A percentile compares a stretch with the other conserved stretches of the same genome.
phyloP scores from a whole-genome alignment of 257 asterid genomes.

The Rauvolfia tetraphylla region DNA sequence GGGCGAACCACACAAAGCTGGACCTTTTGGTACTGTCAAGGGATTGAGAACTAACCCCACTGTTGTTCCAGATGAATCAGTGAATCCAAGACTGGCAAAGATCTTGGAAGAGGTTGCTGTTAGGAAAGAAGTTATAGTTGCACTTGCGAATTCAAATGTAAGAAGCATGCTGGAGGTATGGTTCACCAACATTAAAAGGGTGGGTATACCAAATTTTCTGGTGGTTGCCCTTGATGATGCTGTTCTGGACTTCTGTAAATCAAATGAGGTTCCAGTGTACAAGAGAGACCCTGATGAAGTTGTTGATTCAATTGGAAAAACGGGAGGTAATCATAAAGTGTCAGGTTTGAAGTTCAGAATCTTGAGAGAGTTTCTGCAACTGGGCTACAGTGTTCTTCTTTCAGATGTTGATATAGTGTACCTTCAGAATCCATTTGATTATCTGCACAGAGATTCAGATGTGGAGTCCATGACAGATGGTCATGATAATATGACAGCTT shows the following conservation, averaged over 20 bases:
- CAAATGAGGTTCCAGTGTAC: conserved; percentile 56
- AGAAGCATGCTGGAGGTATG: conserved; percentile 57
- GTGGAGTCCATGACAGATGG: conserved; percentile 93
- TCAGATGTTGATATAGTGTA: conserved; percentile 77
- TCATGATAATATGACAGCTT: conserved; percentile 70
- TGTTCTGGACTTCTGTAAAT: conserved; percentile 54
- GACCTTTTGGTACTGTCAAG: conserved; percentile 75
- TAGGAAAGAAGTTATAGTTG: conserved; percentile 64
- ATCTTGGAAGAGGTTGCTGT: conserved; percentile 55
- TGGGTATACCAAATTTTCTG: conserved; percentile 56
- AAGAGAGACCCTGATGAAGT: conserved; percentile 58
- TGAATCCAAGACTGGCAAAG: conserved; percentile 69
- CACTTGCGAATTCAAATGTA: conserved; percentile 77
- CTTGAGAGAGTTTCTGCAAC: conserved; percentile 80
- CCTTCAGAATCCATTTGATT: conserved; percentile 77
- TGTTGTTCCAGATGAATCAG: conserved; percentile 57
- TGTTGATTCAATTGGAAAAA: conserved; percentile 56
- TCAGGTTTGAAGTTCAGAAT: conserved; percentile 66
- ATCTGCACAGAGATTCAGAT: conserved; percentile 61
- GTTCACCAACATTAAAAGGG: conserved; percentile 58
- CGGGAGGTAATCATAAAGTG: conserved; percentile 66
- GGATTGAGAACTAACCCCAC: conserved; percentile 64
- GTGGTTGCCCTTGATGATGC: conserved; percentile 75
- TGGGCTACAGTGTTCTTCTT: conserved; percentile 71
- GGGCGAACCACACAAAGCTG: conserved; percentile 58